A percentile compares a stretch with the other conserved stretches of the same genome.
These are phyloP conservation scores for Penicillium sp. DNA, from an alignment of 2,329 filamentous ascomycete species.

Conservation along the genomic window DNA sequence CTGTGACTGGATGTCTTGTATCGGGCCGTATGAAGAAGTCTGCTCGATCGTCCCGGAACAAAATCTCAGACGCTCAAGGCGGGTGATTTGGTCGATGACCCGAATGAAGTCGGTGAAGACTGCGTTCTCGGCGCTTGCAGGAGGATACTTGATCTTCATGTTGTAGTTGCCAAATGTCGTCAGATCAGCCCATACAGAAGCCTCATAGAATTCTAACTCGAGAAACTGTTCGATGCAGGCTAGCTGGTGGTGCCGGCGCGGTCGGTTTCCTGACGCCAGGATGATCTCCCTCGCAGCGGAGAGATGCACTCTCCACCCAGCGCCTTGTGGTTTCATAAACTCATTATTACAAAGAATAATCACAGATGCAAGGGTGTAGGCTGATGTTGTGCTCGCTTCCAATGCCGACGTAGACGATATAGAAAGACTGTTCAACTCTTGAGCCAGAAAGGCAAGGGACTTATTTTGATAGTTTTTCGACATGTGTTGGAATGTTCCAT, in stretches of 20 bases:
- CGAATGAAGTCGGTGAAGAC: conserved; percentile 20
- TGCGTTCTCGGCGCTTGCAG: conserved; percentile 6
- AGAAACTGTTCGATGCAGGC: conserved; percentile 17
- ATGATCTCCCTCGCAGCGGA: conserved; percentile 19
- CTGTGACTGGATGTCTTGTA: conserved; percentile 2
- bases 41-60: neutral
- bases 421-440: conserved; percentile 4
- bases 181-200: conserved; percentile 12
- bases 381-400: neutral
- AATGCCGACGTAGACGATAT: neutral
- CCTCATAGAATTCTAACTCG: conserved; percentile 18
- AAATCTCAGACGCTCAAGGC: conserved; percentile 10
- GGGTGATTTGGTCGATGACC: conserved; percentile 19
- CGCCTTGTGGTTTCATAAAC: conserved; percentile 16
- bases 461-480: conserved; percentile 9
- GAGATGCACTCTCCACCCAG: conserved; percentile 18
- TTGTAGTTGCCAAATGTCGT: conserved; percentile 16
- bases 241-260: neutral
- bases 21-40: neutral
- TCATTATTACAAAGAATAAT: conserved; percentile 21
- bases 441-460: neutral
- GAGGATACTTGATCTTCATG: conserved; percentile 5
- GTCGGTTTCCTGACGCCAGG: neutral
- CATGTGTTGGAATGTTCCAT: conserved; percentile 3
- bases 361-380: conserved; percentile 15